phyloP scores from a whole-genome alignment of 2,329 filamentous ascomycete genomes.

The Sporothrix dimorphospora region DNA sequence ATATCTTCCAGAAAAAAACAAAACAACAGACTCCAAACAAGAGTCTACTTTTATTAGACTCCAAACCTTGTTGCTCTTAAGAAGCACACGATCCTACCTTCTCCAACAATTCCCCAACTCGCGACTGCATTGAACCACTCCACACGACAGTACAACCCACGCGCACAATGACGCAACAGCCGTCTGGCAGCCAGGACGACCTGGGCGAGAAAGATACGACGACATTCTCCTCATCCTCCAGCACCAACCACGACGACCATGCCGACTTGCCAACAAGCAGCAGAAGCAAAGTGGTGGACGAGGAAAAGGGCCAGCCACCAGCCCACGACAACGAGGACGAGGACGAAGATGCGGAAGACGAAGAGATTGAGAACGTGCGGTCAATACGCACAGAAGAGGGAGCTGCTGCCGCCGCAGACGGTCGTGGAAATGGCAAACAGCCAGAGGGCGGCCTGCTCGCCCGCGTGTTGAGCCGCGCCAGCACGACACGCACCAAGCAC shows the following conservation, averaged over 20 bases:
- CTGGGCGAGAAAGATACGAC: background rate
- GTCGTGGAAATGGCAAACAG: slow-evolving; percentile 16
- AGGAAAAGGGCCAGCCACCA: slow-evolving; percentile 5
- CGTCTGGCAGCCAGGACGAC: background rate
- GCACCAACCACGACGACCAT: slow-evolving; percentile 7
- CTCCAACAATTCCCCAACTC: background rate
- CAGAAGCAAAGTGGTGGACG: background rate
- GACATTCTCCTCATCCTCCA: slow-evolving; percentile 2
- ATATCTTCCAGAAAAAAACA: too few species aligned
- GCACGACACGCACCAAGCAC: slow-evolving; percentile 42
- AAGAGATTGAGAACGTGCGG: background rate
- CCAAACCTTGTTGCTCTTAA: background rate
- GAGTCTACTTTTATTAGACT: background rate
- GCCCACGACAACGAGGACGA: slow-evolving; percentile 6
- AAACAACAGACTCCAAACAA: background rate
- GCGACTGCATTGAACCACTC: background rate
- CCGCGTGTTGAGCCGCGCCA: slow-evolving; percentile 48
- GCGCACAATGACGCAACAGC: background rate
- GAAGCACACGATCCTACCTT: background rate
- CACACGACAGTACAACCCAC: background rate
- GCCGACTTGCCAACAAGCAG: background rate
- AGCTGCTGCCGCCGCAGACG: background rate
- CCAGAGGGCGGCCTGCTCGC: slow-evolving; percentile 36
- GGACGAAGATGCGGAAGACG: background rate
- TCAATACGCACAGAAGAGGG: background rate